Base-by-base conservation (phyloP, 2,329 filamentous ascomycete genomes). In the Fusarium sp. region DNA sequence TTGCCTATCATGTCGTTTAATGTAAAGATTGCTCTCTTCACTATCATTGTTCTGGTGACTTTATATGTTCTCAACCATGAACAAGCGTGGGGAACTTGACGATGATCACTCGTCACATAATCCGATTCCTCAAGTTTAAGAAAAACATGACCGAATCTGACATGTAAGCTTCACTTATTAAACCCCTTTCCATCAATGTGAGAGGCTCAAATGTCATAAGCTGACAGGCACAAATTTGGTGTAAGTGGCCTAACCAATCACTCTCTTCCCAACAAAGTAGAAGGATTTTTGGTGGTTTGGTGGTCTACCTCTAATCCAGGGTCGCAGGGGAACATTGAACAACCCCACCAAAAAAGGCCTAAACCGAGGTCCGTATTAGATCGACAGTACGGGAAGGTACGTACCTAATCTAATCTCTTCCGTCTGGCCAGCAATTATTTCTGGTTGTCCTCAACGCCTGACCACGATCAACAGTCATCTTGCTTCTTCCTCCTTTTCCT, bases 401-500 rank as follows among this genome's bases (percentile, higher is more conserved):
- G 62, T 66, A 66, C 62, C 54, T 54, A n/a, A 53, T 66, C 62
- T 50, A 66, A 66, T 71, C 52, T 62, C 49, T 15, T 30, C 29
- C 24, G 25, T n/a, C 30, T 27, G 45, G 20, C 44, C 51, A 56
- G 52, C 50, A 62, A 44, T 54, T 63, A 30, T 59, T 59, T 68
- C 42, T 70, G 50, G 43, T 49, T 71, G 58, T 68, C 59, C 67
- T 71, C 63, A 68, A 59, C 67, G 59, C 34, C 47, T 56, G 40
- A 20, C 24, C 32, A 42, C 30, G 27, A 49, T 64, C 29, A 8
- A 43, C 34, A 38, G 34, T 38, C 46, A 54, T 66, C 42, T 42
- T 52, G 30, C 20, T 34, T 40, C 27, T 29, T 20, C 18, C 25
- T 46, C 45, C 29, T 43, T 54, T 54, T 52, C 42, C 40, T 56